Base-by-base conservation (phyloP, 371 early-diverging fungal species). In the Mucor piriformis region DNA sequence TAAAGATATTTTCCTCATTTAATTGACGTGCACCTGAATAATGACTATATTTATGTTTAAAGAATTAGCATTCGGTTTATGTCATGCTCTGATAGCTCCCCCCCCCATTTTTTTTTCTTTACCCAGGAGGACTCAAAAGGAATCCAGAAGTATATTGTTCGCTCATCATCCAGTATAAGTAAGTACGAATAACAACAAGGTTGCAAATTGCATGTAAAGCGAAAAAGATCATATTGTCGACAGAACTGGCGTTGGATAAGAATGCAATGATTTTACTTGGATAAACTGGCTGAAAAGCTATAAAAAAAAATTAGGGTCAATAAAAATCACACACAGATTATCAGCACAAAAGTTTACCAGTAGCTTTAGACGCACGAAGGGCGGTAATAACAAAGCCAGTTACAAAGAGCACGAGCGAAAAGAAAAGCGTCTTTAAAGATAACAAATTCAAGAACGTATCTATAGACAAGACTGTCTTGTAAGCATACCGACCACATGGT, bases 1-100 rank as follows among this genome's bases (percentile, higher is more conserved):
- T 57, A 58, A 77, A 72, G 15, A 80, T 66, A 38, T 66, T 59
- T n/a, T 78, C 68, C 53, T 72, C 61, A 54, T 79, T 81, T 40
- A 77, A 48, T 51, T 77, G 77, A 44, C 69, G 58, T 47, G 66
- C 72, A 25, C 69, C 74, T n/a, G 50, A 50, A 54, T 65, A 72
- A 59, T 68, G 69, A 5, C 71, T 68, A 48, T 12, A 13, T 7
- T 12, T 37, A 34, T 7, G 11, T 13, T 13, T 2, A 44, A n/a
- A 20, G 13, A 25, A 32, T 6, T 21, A 16, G 0, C 6, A 7
- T 21, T n/a, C n/a, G n/a, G n/a, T n/a, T n/a, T n/a, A n/a, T n/a
- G n/a, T n/a, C n/a, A n/a, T n/a, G n/a, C n/a, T n/a, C n/a, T n/a
- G n/a, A n/a, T n/a, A n/a, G n/a, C n/a, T n/a, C n/a, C n/a, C n/a